phyloP scores from a whole-genome alignment of 768 basidiomycete genomes.

The Pisolithus sp. region DNA sequence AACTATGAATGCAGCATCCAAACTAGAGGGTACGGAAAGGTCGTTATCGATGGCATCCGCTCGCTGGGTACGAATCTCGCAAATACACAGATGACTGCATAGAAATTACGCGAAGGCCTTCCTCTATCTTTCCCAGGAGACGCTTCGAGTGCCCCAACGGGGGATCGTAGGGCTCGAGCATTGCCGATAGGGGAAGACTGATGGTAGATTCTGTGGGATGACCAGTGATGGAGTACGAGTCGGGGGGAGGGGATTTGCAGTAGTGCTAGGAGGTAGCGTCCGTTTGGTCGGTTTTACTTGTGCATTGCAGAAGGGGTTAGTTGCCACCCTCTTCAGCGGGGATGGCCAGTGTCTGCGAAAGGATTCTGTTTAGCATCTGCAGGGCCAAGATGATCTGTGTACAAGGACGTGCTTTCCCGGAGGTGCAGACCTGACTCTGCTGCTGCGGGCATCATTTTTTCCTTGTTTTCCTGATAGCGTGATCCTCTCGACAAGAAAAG shows the following conservation, averaged over 20 bases:
- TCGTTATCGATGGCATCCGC: slow-evolving; percentile 22
- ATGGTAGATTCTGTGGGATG: slow-evolving; percentile 26
- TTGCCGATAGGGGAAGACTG: slow-evolving; percentile 31
- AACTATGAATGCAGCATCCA: slow-evolving; percentile 8
- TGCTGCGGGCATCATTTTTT: slow-evolving; percentile 7
- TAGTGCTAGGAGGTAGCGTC: slow-evolving; percentile 6
- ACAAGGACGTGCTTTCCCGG: slow-evolving; percentile 65
- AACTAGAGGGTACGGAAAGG: slow-evolving; percentile 27
- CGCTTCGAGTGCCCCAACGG: slow-evolving; percentile 60
- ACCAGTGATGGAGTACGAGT: slow-evolving; percentile 22
- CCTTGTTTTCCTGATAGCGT: slow-evolving; percentile 25
- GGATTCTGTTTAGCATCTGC: slow-evolving; percentile 8
- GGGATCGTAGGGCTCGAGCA: slow-evolving; percentile 51
- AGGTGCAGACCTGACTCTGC: slow-evolving; percentile 2
- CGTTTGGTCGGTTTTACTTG: slow-evolving; percentile 29
- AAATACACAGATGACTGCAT: slow-evolving; percentile 49
- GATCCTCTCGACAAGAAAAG: slow-evolving; percentile 35
- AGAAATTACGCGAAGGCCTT: slow-evolving; percentile 51
- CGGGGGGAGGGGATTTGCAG: slow-evolving; percentile 37
- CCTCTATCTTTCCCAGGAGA: slow-evolving; percentile 41
- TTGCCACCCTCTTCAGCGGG: slow-evolving; percentile 9
- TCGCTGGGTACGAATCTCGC: slow-evolving; percentile 16
- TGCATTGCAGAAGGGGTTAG: slow-evolving; percentile 34
- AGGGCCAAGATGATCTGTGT: slow-evolving; percentile 27
- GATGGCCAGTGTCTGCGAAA: slow-evolving; percentile 17